Evolutionary conservation across 768 basidiomycete genomes (phyloP).

Genomic region (Psilocybe azurescens): DNA sequence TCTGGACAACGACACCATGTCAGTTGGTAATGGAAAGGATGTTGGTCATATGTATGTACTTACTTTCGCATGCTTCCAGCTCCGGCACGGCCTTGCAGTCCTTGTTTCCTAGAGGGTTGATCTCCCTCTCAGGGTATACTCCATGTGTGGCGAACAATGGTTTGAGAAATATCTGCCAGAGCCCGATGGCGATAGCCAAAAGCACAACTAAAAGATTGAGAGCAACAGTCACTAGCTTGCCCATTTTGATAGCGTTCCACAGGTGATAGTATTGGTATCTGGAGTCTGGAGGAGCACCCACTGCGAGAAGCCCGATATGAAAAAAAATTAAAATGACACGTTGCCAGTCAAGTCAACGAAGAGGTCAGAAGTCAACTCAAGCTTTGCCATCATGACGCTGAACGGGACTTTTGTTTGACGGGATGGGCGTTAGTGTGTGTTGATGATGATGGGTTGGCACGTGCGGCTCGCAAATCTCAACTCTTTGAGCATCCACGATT

Average conservation of each 20-base stretch:
- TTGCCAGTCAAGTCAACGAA: not conserved
- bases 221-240: conserved; percentile 2
- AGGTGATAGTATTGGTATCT: not conserved
- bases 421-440: too few relatives aligned
- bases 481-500: too few relatives aligned
- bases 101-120: conserved; percentile 47
- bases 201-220: conserved; percentile 38
- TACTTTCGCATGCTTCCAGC: conserved; percentile 71
- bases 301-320: not conserved
- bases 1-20: conserved; percentile 41
- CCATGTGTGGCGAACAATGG: conserved; percentile 49
- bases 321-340: not conserved
- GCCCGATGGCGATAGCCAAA: conserved; percentile 44
- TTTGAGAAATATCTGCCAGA: conserved; percentile 55
- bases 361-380: not conserved
- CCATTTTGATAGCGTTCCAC: conserved; percentile 6
- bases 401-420: too few relatives aligned
- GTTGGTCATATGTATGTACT: conserved; percentile 22
- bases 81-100: conserved; percentile 52
- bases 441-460: not conserved
- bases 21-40: not conserved
- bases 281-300: not conserved
- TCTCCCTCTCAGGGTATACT: conserved; percentile 38
- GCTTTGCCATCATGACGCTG: not conserved
- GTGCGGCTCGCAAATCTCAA: not conserved